phyloP scores from a whole-genome alignment of 2,329 filamentous ascomycete genomes.

The Immersiporthe knoxdaviesiana region DNA sequence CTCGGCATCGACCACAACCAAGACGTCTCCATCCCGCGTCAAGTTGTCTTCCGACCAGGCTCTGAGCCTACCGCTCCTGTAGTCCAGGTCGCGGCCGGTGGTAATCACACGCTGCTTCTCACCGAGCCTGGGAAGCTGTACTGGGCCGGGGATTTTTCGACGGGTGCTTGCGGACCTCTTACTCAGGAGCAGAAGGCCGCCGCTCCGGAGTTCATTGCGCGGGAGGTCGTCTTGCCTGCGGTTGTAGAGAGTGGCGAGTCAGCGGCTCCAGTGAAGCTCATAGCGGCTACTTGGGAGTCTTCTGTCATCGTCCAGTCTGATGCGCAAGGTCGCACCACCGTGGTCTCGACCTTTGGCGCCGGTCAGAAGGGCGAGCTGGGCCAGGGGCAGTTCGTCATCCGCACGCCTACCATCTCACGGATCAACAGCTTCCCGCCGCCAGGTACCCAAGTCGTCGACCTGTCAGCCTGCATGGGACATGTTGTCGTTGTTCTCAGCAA shows the following conservation, averaged over 20 bases:
- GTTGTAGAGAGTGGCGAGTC: neutral
- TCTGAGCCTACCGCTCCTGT: conserved; percentile 42
- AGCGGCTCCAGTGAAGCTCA: conserved; percentile 41
- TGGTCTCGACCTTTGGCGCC: conserved; percentile 66
- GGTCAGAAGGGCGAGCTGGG: conserved; percentile 76
- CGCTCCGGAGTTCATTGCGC: conserved; percentile 3
- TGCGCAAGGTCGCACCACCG: conserved; percentile 45
- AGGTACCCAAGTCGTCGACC: conserved; percentile 60
- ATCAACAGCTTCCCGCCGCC: conserved; percentile 66
- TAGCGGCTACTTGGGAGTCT: conserved; percentile 80
- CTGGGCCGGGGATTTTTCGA: conserved; percentile 63
- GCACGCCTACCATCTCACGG: conserved; percentile 49
- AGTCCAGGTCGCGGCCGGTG: conserved; percentile 62
- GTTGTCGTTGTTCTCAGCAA: conserved; percentile 72
- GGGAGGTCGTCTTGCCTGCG: conserved; percentile 6
- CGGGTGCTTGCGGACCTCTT: conserved; percentile 57
- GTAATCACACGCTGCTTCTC: conserved; percentile 83
- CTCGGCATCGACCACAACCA: conserved; percentile 72
- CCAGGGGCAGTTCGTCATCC: conserved; percentile 56
- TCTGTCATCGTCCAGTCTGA: conserved; percentile 63
- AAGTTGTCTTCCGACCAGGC: conserved; percentile 58
- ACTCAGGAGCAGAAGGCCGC: conserved; percentile 29
- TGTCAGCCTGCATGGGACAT: conserved; percentile 79
- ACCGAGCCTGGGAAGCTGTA: conserved; percentile 62
- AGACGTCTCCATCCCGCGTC: conserved; percentile 69